These are phyloP conservation scores for Xylariaceae sp. DNA, from an alignment of 2,329 filamentous ascomycete species.

Conservation along the genomic window DNA sequence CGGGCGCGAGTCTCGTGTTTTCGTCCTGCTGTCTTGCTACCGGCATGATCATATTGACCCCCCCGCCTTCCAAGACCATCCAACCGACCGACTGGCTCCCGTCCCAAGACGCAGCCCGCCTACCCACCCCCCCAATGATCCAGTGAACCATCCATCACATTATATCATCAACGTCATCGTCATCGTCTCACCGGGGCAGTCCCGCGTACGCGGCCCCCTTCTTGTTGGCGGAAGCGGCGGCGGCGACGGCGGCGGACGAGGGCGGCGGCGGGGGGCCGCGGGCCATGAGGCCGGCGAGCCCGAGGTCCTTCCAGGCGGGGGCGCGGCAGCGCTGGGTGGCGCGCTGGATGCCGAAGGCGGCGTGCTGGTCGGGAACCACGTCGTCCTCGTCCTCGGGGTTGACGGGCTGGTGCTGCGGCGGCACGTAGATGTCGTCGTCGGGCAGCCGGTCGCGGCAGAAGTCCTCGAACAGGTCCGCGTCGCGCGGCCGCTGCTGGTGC, in stretches of 20 bases:
- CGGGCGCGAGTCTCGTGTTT: too few relatives aligned
- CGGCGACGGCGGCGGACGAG: background rate
- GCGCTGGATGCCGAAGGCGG: conserved; percentile 76
- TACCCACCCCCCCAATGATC: conserved; percentile 3
- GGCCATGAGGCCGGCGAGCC: conserved; percentile 62
- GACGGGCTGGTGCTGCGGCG: conserved; percentile 68
- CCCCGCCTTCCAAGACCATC: too few relatives aligned
- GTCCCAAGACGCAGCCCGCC: too few relatives aligned
- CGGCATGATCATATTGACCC: too few relatives aligned
- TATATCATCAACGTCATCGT: conserved; percentile 1
- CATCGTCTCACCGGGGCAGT: conserved; percentile 26
- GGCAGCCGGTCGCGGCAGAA: conserved; percentile 64
- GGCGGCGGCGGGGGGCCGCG: conserved; percentile 36
- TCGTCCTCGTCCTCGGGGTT: conserved; percentile 87
- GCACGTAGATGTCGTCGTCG: conserved; percentile 77
- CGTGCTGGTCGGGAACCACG: conserved; percentile 80
- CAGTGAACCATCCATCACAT: background rate
- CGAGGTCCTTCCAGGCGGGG: conserved; percentile 71
- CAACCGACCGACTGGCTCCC: too few relatives aligned
- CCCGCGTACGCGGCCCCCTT: too few relatives aligned
- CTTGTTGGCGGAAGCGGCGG: too few relatives aligned
- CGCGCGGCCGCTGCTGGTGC: conserved; percentile 63
- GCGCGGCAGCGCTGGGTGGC: conserved; percentile 67
- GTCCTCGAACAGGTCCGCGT: conserved; percentile 74
- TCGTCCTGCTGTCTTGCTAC: too few relatives aligned